These are phyloP conservation scores for Candida neerlandica DNA, from an alignment of 1,139 yeast species.

Conservation along the genomic window DNA sequence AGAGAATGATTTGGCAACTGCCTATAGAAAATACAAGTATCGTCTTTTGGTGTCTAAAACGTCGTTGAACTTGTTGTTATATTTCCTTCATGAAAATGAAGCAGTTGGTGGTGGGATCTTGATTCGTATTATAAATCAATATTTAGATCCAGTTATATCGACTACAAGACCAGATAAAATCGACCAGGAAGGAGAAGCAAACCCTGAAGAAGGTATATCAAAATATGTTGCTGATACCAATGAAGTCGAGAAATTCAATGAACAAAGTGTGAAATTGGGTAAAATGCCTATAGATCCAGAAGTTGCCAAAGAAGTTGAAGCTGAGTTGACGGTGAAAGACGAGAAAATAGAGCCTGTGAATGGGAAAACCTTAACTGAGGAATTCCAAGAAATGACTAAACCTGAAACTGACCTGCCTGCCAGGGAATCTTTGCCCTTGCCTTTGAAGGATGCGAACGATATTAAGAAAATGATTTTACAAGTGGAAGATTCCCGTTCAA, in stretches of 20 bases:
- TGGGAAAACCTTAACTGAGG: slow-evolving; percentile 48
- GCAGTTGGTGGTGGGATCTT: slow-evolving; percentile 89
- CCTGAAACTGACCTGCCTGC: slow-evolving; percentile 69
- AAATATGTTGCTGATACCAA: slow-evolving; percentile 53
- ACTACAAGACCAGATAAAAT: slow-evolving; percentile 50
- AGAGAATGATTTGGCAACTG: slow-evolving; percentile 80
- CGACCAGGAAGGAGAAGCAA: slow-evolving; percentile 49
- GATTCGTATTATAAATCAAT: slow-evolving; percentile 83
- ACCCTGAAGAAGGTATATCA: slow-evolving; percentile 67
- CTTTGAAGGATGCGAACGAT: slow-evolving; percentile 78
- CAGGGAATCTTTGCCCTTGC: slow-evolving; percentile 78
- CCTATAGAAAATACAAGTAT: slow-evolving; percentile 74
- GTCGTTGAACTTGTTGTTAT: slow-evolving; percentile 77
- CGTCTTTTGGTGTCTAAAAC: slow-evolving; percentile 79
- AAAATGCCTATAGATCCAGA: slow-evolving; percentile 85
- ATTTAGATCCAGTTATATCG: slow-evolving; percentile 69
- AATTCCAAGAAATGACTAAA: slow-evolving; percentile 51
- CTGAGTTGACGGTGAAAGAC: slow-evolving; percentile 79
- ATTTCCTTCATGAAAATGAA: slow-evolving; percentile 89
- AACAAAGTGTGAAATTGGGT: slow-evolving; percentile 78
- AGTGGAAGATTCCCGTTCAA: slow-evolving; percentile 80
- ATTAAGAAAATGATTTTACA: slow-evolving; percentile 74
- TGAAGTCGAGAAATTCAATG: slow-evolving; percentile 61
- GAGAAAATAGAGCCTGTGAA: slow-evolving; percentile 45
- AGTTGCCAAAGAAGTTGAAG: slow-evolving; percentile 79